phyloP scores from a whole-genome alignment of 1,284 basidiomycete genomes.

The Leccinum ponderosum region DNA sequence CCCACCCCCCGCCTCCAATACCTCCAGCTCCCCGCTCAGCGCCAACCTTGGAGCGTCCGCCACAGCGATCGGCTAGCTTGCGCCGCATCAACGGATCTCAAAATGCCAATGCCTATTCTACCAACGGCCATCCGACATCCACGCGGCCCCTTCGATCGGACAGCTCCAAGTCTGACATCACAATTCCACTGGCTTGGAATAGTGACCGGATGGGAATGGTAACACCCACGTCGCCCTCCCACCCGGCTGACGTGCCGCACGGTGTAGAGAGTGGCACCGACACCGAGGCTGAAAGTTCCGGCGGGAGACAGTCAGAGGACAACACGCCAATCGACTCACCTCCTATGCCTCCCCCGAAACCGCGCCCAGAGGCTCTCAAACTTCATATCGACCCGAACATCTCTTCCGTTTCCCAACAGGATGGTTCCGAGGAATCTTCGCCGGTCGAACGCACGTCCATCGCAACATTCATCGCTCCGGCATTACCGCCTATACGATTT shows the following conservation, averaged over 20 bases:
- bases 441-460: slow-evolving; percentile 65
- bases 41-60: slow-evolving; percentile 25
- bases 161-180: slow-evolving; percentile 15
- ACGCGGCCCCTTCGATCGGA: slow-evolving; percentile 20
- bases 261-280: slow-evolving; percentile 74
- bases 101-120: neutral
- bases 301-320: slow-evolving; percentile 34
- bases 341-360: slow-evolving; percentile 55
- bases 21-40: slow-evolving; percentile 21
- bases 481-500: slow-evolving; percentile 78
- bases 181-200: slow-evolving; percentile 21
- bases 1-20: slow-evolving; percentile 19
- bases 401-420: slow-evolving; percentile 30
- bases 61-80: slow-evolving; percentile 29
- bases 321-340: slow-evolving; percentile 34
- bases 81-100: slow-evolving; percentile 9
- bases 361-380: slow-evolving; percentile 23
- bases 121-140: slow-evolving; percentile 13
- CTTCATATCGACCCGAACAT: slow-evolving; percentile 23
- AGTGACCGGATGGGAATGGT: slow-evolving; percentile 34
- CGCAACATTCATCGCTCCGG: slow-evolving; percentile 77
- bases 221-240: slow-evolving; percentile 56
- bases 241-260: slow-evolving; percentile 66
- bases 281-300: slow-evolving; percentile 57
- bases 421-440: slow-evolving; percentile 47